Base-by-base conservation (phyloP, 768 basidiomycete genomes). In the Mycena capillaripes region DNA sequence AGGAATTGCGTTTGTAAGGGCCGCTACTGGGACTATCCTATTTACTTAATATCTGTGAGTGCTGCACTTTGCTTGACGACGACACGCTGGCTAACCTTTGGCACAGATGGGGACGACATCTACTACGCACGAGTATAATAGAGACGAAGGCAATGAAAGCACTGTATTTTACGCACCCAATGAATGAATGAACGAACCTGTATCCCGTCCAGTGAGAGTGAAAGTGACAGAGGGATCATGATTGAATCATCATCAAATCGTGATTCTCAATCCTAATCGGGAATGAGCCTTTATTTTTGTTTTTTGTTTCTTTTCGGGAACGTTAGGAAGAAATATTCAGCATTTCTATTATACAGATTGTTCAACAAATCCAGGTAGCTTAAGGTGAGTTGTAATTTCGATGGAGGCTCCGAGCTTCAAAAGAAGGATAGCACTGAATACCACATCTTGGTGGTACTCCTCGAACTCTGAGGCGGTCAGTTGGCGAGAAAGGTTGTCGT, bases 31-130 rank as follows among this genome's bases (percentile, higher is more conserved):
- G 27, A 44, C 25, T 75, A 69, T 62, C n/a, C 30, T 66, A 55
- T 67, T 14, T 56, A 50, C 38, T 57, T 74, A 65, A 58, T 73
- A 70, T 75, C 62, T 66, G 73, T 71, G 62, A 69, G 74, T 66
- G 48, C 53, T 53, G 57, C 46, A 29, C 14, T 32, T 61, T 6
- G 11, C 2, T 27, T 29, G 7, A 16, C 29, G 34, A 21, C n/a
- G 27, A 17, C 1, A 16, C 16, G 44, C 36, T 27, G 11, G 50
- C 69, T 70, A 50, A 70, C 60, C 48, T 55, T 68, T 10, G 17
- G 5, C 25, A 36, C 55, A 71, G 70, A 66, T 44, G 65, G 70
- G 70, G 46, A 44, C 25, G 46, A n/a, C 32, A 69, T 70, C 56
- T 70, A 65, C 4, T 56, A 71, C n/a, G 60, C 70, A 67, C 16